A percentile compares a stretch with the other conserved stretches of the same genome.
These are phyloP conservation scores for Boletales sp. DNA, from an alignment of 768 basidiomycete species.

Conservation along the genomic window DNA sequence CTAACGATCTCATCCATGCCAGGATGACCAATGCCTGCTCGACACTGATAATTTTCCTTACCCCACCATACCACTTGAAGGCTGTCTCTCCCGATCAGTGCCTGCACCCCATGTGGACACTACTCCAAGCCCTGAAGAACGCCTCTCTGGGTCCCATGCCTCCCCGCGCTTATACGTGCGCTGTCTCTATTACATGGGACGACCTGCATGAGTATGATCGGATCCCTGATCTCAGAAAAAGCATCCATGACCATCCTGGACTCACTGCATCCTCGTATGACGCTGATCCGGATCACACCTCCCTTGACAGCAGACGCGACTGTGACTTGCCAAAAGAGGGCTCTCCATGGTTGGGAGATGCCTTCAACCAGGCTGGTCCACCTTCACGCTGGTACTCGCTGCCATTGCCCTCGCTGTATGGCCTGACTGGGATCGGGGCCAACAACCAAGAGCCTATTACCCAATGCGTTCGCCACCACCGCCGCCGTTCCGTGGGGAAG, in stretches of 20 bases:
- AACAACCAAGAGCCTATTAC: not conserved
- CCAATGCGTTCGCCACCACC: conserved; percentile 15
- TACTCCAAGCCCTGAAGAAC: conserved; percentile 38
- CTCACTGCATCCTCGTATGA: conserved; percentile 33
- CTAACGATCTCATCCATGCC: too few species aligned
- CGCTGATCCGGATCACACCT: conserved; percentile 36
- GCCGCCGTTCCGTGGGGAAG: conserved; percentile 21
- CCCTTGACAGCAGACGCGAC: conserved; percentile 36
- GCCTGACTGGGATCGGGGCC: too few species aligned
- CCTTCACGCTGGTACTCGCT: not conserved
- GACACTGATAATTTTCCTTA: too few species aligned
- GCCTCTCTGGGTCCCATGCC: conserved; percentile 32
- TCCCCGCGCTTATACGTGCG: conserved; percentile 18
- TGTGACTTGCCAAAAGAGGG: conserved; percentile 6
- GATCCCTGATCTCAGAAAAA: conserved; percentile 27
- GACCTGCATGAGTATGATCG: conserved; percentile 29
- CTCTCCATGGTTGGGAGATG: conserved; percentile 34
- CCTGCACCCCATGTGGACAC: conserved; percentile 22
- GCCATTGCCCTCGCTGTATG: too few species aligned
- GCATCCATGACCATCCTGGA: conserved; percentile 34
- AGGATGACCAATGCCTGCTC: too few species aligned
- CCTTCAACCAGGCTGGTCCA: conserved; percentile 16
- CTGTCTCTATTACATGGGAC: conserved; percentile 31
- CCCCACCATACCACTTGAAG: too few species aligned
- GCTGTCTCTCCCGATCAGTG: conserved; percentile 30